Conservation (phyloP, 2,329 filamentous ascomycete species). For the Volutella citrinella region DNA sequence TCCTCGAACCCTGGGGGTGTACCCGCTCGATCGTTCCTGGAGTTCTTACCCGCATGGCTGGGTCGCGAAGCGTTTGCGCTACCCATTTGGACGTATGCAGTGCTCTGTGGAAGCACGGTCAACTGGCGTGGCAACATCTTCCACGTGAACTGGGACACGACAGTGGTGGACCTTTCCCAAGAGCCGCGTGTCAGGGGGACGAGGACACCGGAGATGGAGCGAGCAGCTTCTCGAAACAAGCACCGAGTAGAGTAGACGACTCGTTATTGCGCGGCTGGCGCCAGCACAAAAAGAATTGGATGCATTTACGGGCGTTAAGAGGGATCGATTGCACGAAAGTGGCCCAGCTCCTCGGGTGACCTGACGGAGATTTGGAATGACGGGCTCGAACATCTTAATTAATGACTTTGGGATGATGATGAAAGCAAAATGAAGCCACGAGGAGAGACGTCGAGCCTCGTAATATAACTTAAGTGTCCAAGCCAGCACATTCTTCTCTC, state of each 20-base stretch:
- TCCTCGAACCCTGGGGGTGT: constrained; percentile 34
- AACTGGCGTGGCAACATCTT: constrained; percentile 84
- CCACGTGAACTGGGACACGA: constrained; percentile 79
- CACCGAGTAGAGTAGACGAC: constrained; percentile 20
- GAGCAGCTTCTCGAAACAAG: constrained; percentile 21
- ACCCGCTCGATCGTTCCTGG: constrained; percentile 54
- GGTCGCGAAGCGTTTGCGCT: constrained; percentile 79
- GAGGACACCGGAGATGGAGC: constrained; percentile 23
- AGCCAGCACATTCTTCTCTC: no score
- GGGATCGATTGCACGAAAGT: no score
- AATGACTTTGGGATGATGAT: no score
- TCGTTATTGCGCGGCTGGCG: no score
- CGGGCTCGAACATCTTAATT: no score
- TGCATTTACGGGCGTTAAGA: no score
- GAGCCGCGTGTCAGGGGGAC: constrained; percentile 9
- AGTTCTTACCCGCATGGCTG: constrained; percentile 82
- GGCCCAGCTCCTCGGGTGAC: no score
- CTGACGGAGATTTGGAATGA: no score
- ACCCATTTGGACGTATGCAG: constrained; percentile 87
- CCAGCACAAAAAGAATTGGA: no score
- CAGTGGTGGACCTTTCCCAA: constrained; percentile 51
- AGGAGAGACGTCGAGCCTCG: no score
- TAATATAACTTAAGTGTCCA: no score
- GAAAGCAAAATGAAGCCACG: no score
- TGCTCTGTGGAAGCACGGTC: constrained; percentile 83